phyloP scores from a whole-genome alignment of 1,284 basidiomycete species.

The Cronartium quercuum region DNA sequence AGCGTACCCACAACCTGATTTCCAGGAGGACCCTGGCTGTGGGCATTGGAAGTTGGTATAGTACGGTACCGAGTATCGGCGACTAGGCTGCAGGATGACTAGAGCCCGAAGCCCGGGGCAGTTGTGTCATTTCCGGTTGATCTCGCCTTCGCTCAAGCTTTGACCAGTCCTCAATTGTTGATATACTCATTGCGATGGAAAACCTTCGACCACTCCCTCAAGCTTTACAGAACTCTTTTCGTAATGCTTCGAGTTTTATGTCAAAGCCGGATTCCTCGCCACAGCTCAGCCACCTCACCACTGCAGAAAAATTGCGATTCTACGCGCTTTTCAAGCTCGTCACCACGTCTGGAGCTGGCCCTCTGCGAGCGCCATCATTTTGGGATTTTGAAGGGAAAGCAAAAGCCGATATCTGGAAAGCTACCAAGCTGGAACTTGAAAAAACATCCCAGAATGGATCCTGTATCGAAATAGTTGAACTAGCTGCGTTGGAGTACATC shows the following conservation, averaged over 20 bases:
- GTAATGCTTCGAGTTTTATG: background rate
- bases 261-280: background rate
- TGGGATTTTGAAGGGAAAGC: conserved; percentile 16
- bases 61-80: too few relatives aligned
- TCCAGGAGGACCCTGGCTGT: too few relatives aligned
- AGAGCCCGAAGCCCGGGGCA: too few relatives aligned
- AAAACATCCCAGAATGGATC: background rate
- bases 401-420: conserved; percentile 4
- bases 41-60: too few relatives aligned
- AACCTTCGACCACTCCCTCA: too few relatives aligned
- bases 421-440: background rate
- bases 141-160: too few relatives aligned
- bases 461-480: background rate
- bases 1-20: too few relatives aligned
- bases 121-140: too few relatives aligned
- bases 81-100: too few relatives aligned
- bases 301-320: background rate
- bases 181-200: too few relatives aligned
- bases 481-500: conserved; percentile 4
- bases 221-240: too few relatives aligned
- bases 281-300: background rate
- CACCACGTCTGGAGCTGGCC: background rate
- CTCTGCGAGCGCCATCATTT: background rate
- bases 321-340: conserved; percentile 2
- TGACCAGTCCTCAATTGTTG: too few relatives aligned